Conservation (phyloP, 1,284 basidiomycete genomes). For the Gomphus sp. region DNA sequence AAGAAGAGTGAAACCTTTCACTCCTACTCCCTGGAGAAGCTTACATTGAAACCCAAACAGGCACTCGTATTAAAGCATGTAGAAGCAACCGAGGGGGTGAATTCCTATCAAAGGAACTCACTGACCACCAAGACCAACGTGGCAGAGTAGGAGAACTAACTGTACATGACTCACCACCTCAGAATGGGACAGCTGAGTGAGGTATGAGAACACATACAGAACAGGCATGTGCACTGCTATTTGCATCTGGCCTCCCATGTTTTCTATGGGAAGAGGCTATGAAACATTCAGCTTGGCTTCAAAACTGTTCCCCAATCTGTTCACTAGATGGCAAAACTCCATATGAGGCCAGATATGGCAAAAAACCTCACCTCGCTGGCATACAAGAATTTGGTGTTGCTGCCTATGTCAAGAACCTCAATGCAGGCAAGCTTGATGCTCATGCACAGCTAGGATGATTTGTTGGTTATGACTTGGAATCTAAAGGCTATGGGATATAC, state of each 20-base stretch:
- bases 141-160: slow-evolving; percentile 25
- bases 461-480: too few relatives aligned
- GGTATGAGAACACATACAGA: slow-evolving; percentile 23
- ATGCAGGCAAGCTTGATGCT: too few relatives aligned
- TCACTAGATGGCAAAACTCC: slow-evolving; percentile 24
- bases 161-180: slow-evolving; percentile 23
- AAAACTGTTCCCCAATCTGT: slow-evolving; percentile 22
- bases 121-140: slow-evolving; percentile 13
- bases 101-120: too few relatives aligned
- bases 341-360: slow-evolving; percentile 18
- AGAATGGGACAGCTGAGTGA: slow-evolving; percentile 17
- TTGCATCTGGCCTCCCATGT: slow-evolving; percentile 18
- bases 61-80: slow-evolving; percentile 17
- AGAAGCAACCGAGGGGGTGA: slow-evolving; percentile 15
- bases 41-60: slow-evolving; percentile 18
- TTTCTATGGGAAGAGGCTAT: slow-evolving; percentile 13
- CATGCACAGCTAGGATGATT: too few relatives aligned
- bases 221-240: slow-evolving; percentile 12
- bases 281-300: slow-evolving; percentile 21
- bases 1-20: slow-evolving; percentile 19
- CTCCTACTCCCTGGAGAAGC: slow-evolving; percentile 20
- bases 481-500: too few relatives aligned
- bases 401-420: slow-evolving; percentile 18
- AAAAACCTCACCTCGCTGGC: slow-evolving; percentile 23
- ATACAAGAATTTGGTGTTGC: slow-evolving; percentile 24